Percentiles rank a stretch among this genome's conserved stretches.
These are phyloP conservation scores for Plasmodium inui DNA, from an alignment of 169 alveolate species.

Conservation along the genomic window DNA sequence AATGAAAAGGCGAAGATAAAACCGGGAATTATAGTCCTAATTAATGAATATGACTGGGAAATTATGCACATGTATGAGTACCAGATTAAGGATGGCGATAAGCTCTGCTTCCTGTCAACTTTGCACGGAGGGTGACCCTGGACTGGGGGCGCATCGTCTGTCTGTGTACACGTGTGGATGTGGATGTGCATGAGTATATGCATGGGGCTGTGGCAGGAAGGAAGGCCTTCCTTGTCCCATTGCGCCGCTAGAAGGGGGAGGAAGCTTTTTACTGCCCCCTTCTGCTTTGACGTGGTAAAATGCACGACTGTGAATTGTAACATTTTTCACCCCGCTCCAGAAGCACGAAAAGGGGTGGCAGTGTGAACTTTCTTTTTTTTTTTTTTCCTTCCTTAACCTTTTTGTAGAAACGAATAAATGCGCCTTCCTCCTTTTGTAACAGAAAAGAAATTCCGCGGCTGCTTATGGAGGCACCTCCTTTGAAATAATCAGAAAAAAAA, in stretches of 20 bases:
- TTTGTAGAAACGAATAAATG: neutral
- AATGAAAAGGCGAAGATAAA: conserved; percentile 77
- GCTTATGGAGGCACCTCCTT: neutral
- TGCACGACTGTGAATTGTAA: neutral
- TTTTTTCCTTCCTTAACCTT: neutral
- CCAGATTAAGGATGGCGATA: conserved; percentile 85
- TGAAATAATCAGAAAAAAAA: neutral
- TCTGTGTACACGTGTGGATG: neutral
- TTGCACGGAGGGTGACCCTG: conserved; percentile 94
- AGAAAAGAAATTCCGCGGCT: neutral
- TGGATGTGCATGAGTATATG: neutral
- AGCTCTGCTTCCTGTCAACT: conserved; percentile 94
- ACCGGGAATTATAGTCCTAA: conserved; percentile 95
- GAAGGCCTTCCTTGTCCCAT: neutral
- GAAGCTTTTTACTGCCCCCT: neutral
- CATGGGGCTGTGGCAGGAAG: neutral
- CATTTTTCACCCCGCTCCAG: neutral
- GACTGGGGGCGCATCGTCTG: neutral
- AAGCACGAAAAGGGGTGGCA: neutral
- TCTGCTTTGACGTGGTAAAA: neutral
- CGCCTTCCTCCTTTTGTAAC: neutral
- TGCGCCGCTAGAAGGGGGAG: neutral
- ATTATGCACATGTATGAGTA: conserved; percentile 90
- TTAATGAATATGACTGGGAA: conserved; percentile 97
- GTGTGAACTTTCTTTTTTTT: neutral